These are phyloP conservation scores for Ceratobasidium sp. DNA, from an alignment of 1,284 basidiomycete species.

Conservation along the genomic window DNA sequence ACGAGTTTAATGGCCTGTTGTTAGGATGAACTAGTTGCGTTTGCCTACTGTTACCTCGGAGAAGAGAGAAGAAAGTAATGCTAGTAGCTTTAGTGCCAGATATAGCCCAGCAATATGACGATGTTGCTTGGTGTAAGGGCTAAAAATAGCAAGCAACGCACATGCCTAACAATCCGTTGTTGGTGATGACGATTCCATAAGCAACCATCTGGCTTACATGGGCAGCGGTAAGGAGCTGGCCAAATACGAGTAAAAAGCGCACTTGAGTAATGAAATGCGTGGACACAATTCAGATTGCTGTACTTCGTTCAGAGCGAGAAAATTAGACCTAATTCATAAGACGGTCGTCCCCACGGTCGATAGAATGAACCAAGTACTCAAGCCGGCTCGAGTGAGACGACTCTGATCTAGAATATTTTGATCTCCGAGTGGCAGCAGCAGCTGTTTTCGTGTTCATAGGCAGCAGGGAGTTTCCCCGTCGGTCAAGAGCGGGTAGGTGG, in stretches of 20 bases:
- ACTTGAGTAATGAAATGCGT: conserved; percentile 57
- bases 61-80: no score
- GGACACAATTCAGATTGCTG: conserved; percentile 57
- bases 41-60: no score
- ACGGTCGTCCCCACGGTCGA: conserved; percentile 56
- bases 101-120: no score
- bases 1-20: no score
- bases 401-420: background rate
- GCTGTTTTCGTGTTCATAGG: no score
- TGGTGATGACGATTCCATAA: conserved; percentile 57
- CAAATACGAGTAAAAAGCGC: conserved; percentile 39
- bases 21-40: no score
- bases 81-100: no score
- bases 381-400: background rate
- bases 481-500: no score
- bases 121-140: no score
- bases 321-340: conserved; percentile 56
- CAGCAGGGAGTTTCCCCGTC: no score
- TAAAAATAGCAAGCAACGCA: no score
- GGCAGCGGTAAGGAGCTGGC: conserved; percentile 55
- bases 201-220: conserved; percentile 57
- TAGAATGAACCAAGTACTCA: conserved; percentile 42
- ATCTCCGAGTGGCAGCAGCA: background rate
- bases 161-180: no score
- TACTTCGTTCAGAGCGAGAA: conserved; percentile 55